phyloP scores from a whole-genome alignment of 2,329 filamentous ascomycete species.

The Diaporthe velutina region DNA sequence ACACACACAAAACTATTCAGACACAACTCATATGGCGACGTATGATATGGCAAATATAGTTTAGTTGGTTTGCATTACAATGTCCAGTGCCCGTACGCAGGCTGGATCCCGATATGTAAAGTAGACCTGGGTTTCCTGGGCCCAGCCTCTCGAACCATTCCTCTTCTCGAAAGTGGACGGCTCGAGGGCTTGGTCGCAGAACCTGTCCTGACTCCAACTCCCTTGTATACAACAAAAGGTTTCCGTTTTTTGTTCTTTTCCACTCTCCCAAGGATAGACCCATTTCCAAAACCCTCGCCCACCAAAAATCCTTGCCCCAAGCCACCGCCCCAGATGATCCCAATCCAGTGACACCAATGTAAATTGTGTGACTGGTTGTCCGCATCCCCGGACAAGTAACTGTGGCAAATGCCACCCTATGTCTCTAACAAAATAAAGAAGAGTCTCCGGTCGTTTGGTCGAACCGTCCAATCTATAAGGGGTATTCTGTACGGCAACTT shows the following conservation, averaged over 20 bases:
- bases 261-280: conserved; percentile 7
- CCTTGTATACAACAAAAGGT: conserved; percentile 19
- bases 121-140: conserved; percentile 1
- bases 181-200: neutral
- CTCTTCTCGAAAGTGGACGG: conserved; percentile 16
- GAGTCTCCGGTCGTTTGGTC: conserved; percentile 26
- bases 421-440: conserved; percentile 34
- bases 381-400: conserved; percentile 14
- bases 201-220: conserved; percentile 28
- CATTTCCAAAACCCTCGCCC: conserved; percentile 29
- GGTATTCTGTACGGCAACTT: conserved; percentile 41
- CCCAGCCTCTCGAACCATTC: neutral
- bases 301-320: neutral
- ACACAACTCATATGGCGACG: neutral
- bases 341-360: conserved; percentile 30
- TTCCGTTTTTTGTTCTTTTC: conserved; percentile 32
- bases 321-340: conserved; percentile 19
- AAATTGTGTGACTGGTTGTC: conserved; percentile 26
- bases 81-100: too few species aligned
- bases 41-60: conserved; percentile 18
- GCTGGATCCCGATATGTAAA: conserved; percentile 19
- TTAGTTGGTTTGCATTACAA: conserved; percentile 31
- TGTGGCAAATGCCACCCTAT: conserved; percentile 1
- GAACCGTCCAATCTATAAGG: conserved; percentile 40
- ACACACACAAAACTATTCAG: neutral